Evolutionary conservation across 1,284 basidiomycete species (phyloP).

Genomic region (Ceratobasidium sp.): DNA sequence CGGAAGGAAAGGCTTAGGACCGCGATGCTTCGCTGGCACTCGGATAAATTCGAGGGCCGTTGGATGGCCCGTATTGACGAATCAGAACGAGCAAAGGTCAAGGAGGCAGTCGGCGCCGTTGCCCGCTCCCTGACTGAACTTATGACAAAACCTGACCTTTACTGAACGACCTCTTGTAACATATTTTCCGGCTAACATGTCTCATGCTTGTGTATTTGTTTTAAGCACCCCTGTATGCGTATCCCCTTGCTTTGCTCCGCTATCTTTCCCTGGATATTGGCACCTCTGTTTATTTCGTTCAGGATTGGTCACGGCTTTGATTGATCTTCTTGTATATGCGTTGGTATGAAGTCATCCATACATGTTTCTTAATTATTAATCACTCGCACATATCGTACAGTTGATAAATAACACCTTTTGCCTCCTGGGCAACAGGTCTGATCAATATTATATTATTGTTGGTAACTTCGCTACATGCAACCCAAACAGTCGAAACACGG

Average conservation of each 20-base stretch:
- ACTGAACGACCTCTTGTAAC: constrained; percentile 34
- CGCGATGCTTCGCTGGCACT: constrained; percentile 75
- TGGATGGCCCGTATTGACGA: constrained; percentile 64
- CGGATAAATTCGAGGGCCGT: constrained; percentile 68
- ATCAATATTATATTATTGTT: background rate
- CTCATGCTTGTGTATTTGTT: constrained; percentile 34
- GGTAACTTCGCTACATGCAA: background rate
- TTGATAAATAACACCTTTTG: background rate
- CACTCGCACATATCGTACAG: background rate
- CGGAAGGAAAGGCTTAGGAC: constrained; percentile 66
- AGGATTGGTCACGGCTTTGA: constrained; percentile 35
- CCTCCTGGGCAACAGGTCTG: background rate
- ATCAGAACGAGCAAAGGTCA: constrained; percentile 65
- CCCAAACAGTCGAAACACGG: background rate
- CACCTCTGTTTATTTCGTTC: constrained; percentile 34
- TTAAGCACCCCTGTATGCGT: background rate
- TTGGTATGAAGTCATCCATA: background rate
- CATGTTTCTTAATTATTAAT: background rate
- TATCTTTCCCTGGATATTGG: constrained; percentile 16
- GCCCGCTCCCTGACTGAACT: constrained; percentile 75
- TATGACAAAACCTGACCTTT: constrained; percentile 51
- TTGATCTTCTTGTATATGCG: constrained; percentile 12
- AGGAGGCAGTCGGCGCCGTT: constrained; percentile 74
- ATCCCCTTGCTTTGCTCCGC: background rate
- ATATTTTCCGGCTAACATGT: constrained; percentile 2